Conservation (phyloP, 2,329 filamentous ascomycete genomes). For the Rhynchosporium secalis region DNA sequence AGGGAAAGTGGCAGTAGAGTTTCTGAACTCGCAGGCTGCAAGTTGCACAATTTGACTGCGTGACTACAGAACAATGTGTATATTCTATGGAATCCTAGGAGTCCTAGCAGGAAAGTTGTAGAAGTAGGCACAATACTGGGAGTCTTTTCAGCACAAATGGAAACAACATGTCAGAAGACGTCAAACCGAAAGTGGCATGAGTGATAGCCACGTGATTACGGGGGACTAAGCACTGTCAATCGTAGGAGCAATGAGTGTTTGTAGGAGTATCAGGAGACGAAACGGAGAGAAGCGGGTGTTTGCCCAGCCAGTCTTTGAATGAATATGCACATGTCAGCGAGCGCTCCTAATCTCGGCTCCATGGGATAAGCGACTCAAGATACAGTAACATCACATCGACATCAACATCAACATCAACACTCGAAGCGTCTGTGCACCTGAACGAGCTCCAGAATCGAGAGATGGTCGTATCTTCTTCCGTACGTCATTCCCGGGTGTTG, state of each 20-base stretch:
- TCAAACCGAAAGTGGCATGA: constrained; percentile 9
- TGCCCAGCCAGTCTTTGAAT: no score
- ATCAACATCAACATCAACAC: neutral
- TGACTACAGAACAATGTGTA: neutral
- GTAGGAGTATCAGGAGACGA: no score
- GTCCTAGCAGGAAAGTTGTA: neutral
- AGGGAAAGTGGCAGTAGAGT: neutral
- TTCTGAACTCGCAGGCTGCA: neutral
- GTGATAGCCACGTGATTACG: constrained; percentile 17
- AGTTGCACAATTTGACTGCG: neutral
- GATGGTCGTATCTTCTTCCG: no score
- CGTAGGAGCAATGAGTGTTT: no score
- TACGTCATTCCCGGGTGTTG: no score
- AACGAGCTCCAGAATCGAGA: no score
- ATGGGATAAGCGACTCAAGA: no score
- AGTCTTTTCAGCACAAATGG: neutral
- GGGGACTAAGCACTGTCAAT: neutral
- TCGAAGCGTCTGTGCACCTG: neutral
- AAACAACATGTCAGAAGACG: constrained; percentile 1
- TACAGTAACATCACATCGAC: no score
- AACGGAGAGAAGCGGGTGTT: no score
- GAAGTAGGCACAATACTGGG: neutral
- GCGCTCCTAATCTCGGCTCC: no score
- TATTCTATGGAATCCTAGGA: neutral
- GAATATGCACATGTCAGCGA: no score